phyloP scores from a whole-genome alignment of 2,329 filamentous ascomycete genomes.

The Monilinia laxa region DNA sequence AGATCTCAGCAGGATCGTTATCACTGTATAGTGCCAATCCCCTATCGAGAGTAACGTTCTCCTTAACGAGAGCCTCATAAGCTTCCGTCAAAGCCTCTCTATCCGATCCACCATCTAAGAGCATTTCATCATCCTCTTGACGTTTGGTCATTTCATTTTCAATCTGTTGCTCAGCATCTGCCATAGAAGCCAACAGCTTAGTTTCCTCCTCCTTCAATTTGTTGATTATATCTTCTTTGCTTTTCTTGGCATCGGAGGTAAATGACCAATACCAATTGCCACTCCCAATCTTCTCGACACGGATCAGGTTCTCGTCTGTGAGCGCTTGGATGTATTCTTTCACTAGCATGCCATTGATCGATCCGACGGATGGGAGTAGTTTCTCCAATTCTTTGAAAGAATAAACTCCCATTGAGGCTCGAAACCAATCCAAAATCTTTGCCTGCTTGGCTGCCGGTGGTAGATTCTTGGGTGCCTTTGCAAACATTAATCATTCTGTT shows the following conservation, averaged over 20 bases:
- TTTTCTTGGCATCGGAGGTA: conserved; percentile 53
- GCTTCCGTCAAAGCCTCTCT: conserved; percentile 35
- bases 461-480: conserved; percentile 52
- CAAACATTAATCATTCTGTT: conserved; percentile 7
- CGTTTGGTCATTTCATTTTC: conserved; percentile 41
- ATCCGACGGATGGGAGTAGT: conserved; percentile 57
- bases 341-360: conserved; percentile 65
- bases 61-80: conserved; percentile 35
- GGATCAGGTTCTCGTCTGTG: conserved; percentile 59
- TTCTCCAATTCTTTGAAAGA: conserved; percentile 69
- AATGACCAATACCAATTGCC: conserved; percentile 75
- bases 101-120: conserved; percentile 34
- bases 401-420: conserved; percentile 59
- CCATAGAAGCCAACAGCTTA: conserved; percentile 38
- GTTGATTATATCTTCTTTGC: conserved; percentile 44
- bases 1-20: conserved; percentile 38
- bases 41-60: conserved; percentile 37
- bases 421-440: conserved; percentile 59
- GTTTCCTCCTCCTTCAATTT: conserved; percentile 43
- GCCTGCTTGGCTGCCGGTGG: conserved; percentile 58
- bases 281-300: conserved; percentile 67
- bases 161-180: conserved; percentile 41
- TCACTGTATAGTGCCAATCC: conserved; percentile 39
- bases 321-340: conserved; percentile 66
- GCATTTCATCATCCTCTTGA: conserved; percentile 40